Evolutionary conservation across 2,329 filamentous ascomycete genomes (phyloP).

Genomic region (Colletotrichum viniferum): DNA sequence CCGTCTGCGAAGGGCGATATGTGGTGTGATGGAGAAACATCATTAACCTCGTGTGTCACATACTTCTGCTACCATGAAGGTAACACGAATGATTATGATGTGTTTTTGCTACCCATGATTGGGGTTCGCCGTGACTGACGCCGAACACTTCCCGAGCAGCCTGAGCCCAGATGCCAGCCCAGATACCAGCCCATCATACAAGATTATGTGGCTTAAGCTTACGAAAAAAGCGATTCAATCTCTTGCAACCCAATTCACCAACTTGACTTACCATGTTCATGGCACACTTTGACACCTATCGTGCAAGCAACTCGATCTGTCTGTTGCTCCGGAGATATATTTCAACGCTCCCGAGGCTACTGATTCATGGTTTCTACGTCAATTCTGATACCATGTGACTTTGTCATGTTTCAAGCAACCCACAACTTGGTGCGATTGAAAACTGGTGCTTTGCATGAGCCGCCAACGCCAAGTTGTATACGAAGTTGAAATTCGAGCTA

Average conservation of each 20-base stretch:
- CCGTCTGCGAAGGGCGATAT: background rate
- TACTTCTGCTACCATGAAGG: background rate
- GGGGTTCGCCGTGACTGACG: background rate
- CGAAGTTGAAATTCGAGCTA: background rate
- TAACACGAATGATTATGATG: background rate
- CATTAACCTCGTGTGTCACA: background rate
- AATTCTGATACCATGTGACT: background rate
- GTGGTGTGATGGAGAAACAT: background rate
- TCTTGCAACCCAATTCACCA: background rate
- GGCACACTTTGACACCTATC: background rate
- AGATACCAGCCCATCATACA: background rate
- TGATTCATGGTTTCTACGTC: background rate
- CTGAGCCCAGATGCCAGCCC: background rate
- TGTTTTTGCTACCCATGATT: background rate
- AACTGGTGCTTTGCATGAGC: background rate
- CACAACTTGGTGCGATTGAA: background rate
- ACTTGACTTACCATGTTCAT: background rate
- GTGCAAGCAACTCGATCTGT: background rate
- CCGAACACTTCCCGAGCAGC: background rate
- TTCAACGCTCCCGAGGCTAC: background rate
- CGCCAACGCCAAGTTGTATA: background rate
- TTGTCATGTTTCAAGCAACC: background rate
- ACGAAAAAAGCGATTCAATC: background rate
- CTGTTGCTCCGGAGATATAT: background rate
- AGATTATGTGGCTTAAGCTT: background rate